Percentiles rank a stretch among this genome's conserved stretches.
Evolutionary conservation across 2,329 filamentous ascomycete species (phyloP).

Genomic region (Scortechinia acanthostroma): DNA sequence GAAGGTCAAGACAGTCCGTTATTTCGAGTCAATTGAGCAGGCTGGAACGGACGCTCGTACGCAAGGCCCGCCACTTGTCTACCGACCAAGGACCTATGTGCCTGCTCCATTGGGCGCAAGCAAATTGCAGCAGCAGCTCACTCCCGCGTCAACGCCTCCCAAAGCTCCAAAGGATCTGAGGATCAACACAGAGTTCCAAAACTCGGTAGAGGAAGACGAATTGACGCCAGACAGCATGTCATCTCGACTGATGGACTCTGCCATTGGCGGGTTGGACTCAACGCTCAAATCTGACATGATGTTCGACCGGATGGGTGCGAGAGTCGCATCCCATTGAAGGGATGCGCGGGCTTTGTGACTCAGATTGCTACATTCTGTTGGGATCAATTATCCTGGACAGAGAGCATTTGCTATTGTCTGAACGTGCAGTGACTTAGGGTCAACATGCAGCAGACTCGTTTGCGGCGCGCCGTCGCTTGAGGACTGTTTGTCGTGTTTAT

Average conservation of each 20-base stretch:
- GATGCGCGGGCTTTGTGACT: too few species aligned
- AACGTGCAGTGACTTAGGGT: too few species aligned
- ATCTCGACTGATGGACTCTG: constrained; percentile 32
- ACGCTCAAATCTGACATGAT: constrained; percentile 26
- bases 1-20: constrained; percentile 61
- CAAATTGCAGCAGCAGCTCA: constrained; percentile 9
- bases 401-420: too few species aligned
- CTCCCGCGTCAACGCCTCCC: constrained; percentile 15
- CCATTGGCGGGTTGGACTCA: constrained; percentile 27
- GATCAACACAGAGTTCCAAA: constrained; percentile 30
- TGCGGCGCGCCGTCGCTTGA: too few species aligned
- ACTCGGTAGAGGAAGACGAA: constrained; percentile 26
- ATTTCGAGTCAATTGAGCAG: constrained; percentile 1
- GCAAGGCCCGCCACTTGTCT: constrained; percentile 29
- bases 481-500: too few species aligned
- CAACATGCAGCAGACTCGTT: too few species aligned
- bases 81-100: constrained; percentile 21
- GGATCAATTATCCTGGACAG: too few species aligned
- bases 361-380: too few species aligned
- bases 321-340: constrained; percentile 4
- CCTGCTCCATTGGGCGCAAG: constrained; percentile 14
- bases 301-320: constrained; percentile 30
- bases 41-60: constrained; percentile 21
- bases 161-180: constrained; percentile 25
- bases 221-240: constrained; percentile 37